Conservation (phyloP, 495 filamentous ascomycete genomes). For the Penicillium desertorum region DNA sequence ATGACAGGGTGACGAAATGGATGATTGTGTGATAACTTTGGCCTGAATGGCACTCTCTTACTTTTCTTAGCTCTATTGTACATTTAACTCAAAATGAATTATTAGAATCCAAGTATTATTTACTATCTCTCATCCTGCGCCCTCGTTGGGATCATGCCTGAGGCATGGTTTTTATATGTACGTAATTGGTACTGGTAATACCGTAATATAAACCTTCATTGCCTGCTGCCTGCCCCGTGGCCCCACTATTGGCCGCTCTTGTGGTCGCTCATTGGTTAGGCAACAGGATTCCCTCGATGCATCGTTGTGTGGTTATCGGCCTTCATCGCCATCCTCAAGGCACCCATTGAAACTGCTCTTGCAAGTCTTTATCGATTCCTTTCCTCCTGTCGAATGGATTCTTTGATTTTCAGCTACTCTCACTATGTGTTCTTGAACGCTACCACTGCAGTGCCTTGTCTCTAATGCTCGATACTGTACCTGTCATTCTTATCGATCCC, state of each 20-base stretch:
- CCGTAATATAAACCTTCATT: constrained; percentile 1
- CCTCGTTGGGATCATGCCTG: background rate
- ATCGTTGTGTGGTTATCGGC: constrained; percentile 30
- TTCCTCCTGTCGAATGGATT: constrained; percentile 14
- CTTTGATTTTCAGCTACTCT: constrained; percentile 8
- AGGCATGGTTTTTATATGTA: background rate
- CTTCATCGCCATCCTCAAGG: constrained; percentile 26
- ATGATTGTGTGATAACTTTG: constrained; percentile 5
- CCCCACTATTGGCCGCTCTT: constrained; percentile 1
- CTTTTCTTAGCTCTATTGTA: background rate
- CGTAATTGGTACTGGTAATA: background rate
- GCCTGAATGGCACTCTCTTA: background rate
- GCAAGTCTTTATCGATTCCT: constrained; percentile 1
- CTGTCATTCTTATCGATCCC: constrained; percentile 27
- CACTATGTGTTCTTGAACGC: constrained; percentile 22
- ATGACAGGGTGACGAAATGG: constrained; percentile 35
- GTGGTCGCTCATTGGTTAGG: constrained; percentile 48
- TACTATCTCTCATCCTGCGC: background rate
- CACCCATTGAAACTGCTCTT: constrained; percentile 23
- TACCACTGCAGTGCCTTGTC: constrained; percentile 2
- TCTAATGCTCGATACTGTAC: constrained; percentile 11
- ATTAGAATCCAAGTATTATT: background rate
- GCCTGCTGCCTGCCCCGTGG: constrained; percentile 43
- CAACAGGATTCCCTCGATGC: constrained; percentile 48
- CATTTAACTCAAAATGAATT: background rate